Percentiles rank a stretch among this genome's conserved stretches.
phyloP scores from a whole-genome alignment of 1,284 basidiomycete species.

The Irpex lacteus region DNA sequence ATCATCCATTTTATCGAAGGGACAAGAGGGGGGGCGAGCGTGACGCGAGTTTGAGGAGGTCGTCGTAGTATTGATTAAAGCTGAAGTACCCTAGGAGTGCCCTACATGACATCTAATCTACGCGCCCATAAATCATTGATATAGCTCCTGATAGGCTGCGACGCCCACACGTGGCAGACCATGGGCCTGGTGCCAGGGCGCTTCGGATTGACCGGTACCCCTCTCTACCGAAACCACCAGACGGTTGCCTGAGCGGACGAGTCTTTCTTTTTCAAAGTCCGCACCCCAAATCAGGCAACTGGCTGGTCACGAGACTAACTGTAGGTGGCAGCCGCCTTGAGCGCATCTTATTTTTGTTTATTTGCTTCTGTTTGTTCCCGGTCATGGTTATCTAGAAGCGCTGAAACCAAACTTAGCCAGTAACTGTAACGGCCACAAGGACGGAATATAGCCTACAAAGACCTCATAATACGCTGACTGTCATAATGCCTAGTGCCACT shows the following conservation, averaged over 20 bases:
- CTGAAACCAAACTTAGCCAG: too few relatives aligned
- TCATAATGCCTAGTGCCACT: too few relatives aligned
- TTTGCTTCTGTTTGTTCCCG: too few relatives aligned
- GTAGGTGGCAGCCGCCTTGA: too few relatives aligned
- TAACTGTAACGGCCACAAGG: too few relatives aligned
- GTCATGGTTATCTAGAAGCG: too few relatives aligned
- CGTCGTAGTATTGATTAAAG: background rate
- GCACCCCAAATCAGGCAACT: background rate
- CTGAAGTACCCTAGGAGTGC: background rate
- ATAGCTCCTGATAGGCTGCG: background rate
- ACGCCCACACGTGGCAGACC: background rate
- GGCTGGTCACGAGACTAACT: background rate
- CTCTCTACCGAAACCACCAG: background rate
- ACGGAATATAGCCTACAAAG: too few relatives aligned
- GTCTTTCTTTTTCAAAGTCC: background rate
- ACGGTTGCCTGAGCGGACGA: background rate
- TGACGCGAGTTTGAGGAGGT: background rate
- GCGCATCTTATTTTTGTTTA: too few relatives aligned
- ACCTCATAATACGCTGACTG: too few relatives aligned
- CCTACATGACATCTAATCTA: background rate
- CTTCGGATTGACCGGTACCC: background rate
- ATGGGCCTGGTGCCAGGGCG: background rate
- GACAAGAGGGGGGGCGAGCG: background rate
- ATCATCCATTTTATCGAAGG: background rate
- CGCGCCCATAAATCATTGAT: background rate